These are phyloP conservation scores for Eugenia klotzschiana DNA, from an alignment of 441 rosid genomes.

Conservation along the genomic window DNA sequence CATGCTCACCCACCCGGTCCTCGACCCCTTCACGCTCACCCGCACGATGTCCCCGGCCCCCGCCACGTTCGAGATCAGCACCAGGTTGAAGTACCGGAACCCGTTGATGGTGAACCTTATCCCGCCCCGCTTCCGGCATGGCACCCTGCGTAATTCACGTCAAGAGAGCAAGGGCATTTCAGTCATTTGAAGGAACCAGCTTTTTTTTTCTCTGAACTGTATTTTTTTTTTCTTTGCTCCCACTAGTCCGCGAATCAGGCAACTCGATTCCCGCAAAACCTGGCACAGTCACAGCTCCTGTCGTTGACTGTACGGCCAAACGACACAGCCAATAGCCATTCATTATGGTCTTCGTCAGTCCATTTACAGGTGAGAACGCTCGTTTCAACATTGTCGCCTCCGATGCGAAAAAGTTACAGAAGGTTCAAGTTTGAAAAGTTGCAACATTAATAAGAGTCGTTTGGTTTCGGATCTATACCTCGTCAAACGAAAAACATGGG, in stretches of 20 bases:
- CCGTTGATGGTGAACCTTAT: constrained; percentile 5
- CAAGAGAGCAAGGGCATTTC: neutral
- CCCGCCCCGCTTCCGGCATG: constrained; percentile 5
- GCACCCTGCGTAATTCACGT: neutral
- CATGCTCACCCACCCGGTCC: constrained; percentile 2
- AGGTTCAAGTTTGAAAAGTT: neutral
- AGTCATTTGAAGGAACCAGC: neutral
- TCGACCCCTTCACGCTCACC: constrained; percentile 5
- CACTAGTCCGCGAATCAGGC: neutral
- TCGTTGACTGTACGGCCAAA: neutral
- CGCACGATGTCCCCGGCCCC: constrained; percentile 6
- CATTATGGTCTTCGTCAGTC: neutral
- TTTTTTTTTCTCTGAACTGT: neutral
- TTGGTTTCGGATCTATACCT: neutral
- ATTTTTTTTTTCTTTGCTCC: too few relatives aligned
- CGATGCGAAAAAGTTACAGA: neutral
- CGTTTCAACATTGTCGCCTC: neutral
- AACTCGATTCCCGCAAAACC: neutral
- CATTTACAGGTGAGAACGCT: neutral
- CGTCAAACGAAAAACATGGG: neutral
- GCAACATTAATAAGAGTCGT: neutral
- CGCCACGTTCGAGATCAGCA: constrained; percentile 4
- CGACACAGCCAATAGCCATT: neutral
- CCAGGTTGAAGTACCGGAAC: constrained; percentile 6
- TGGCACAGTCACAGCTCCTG: neutral